Conservation (phyloP, 163 green algal genomes). For the Prototheca wickerhamii region DNA sequence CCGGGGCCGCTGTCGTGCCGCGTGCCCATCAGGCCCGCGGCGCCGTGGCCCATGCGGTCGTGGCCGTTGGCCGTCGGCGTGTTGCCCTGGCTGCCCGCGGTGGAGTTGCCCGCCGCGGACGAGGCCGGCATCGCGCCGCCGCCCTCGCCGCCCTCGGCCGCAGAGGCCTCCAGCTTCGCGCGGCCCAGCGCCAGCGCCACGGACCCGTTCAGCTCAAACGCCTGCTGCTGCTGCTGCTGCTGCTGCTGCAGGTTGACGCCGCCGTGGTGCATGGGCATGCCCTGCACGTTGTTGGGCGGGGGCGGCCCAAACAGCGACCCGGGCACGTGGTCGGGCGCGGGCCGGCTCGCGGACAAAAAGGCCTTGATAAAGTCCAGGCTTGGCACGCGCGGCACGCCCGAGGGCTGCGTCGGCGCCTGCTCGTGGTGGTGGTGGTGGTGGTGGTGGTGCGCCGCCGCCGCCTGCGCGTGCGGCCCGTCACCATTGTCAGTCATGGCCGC, state of each 20-base stretch:
- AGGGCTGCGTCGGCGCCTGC: background rate
- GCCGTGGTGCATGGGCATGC: too few relatives aligned
- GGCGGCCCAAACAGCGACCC: background rate
- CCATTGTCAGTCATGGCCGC: constrained; percentile 7
- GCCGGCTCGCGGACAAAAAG: background rate
- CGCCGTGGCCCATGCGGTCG: background rate
- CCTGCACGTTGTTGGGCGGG: too few relatives aligned
- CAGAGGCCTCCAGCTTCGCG: constrained; percentile 2
- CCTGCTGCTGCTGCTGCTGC: background rate
- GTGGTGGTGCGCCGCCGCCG: background rate
- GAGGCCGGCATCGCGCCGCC: background rate
- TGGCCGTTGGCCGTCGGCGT: background rate
- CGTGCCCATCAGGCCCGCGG: background rate
- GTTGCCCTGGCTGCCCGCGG: background rate
- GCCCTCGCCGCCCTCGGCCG: background rate
- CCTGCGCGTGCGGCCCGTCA: background rate
- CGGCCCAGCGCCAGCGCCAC: constrained; percentile 3
- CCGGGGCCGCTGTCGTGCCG: background rate
- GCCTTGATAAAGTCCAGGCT: constrained; percentile 8
- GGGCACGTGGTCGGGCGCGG: background rate
- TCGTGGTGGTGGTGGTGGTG: background rate
- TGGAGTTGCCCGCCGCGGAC: too few relatives aligned
- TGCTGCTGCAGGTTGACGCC: too few relatives aligned
- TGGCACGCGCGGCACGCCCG: background rate
- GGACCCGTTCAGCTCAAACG: constrained; percentile 2